Conservation (phyloP, 2,329 filamentous ascomycete genomes). For the Juglanconis sp. region DNA sequence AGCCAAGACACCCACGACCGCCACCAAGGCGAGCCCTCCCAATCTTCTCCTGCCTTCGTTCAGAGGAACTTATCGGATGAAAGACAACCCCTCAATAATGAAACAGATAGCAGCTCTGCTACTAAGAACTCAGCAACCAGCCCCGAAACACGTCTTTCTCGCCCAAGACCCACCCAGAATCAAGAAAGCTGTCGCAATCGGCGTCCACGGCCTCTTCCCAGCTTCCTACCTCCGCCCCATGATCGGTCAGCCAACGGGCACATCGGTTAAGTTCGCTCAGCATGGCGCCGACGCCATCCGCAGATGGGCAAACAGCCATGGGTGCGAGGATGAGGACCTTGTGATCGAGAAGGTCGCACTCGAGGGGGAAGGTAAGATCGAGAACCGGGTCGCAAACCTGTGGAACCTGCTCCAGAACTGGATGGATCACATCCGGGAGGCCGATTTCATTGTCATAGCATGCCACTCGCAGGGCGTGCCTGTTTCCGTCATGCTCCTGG, state of each 20-base stretch:
- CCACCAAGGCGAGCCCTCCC: constrained; percentile 39
- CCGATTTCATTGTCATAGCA: constrained; percentile 87
- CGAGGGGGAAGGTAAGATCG: constrained; percentile 90
- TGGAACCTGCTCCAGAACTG: constrained; percentile 95
- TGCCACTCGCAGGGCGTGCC: constrained; percentile 96
- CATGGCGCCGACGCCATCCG: constrained; percentile 81
- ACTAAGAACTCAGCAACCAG: constrained; percentile 51
- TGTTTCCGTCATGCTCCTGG: constrained; percentile 86
- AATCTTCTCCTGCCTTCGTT: constrained; percentile 72
- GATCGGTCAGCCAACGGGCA: constrained; percentile 91
- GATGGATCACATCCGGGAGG: constrained; percentile 83
- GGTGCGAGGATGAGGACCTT: constrained; percentile 65
- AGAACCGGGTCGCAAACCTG: constrained; percentile 82
- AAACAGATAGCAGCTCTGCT: constrained; percentile 61
- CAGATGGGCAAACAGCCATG: constrained; percentile 73
- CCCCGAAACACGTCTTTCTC: constrained; percentile 68
- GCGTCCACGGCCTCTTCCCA: constrained; percentile 91
- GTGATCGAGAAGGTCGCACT: constrained; percentile 85
- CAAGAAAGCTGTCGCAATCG: constrained; percentile 85
- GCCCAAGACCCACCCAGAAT: constrained; percentile 67
- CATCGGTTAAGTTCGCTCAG: constrained; percentile 88
- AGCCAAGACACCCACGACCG: constrained; percentile 40
- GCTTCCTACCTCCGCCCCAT: constrained; percentile 83
- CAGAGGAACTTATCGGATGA: constrained; percentile 62
- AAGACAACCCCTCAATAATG: constrained; percentile 67